Evolutionary conservation across 1,284 basidiomycete species (phyloP), one percentile per base, ranked within the genome.

Genomic region (Golubevia pallescens): DNA sequence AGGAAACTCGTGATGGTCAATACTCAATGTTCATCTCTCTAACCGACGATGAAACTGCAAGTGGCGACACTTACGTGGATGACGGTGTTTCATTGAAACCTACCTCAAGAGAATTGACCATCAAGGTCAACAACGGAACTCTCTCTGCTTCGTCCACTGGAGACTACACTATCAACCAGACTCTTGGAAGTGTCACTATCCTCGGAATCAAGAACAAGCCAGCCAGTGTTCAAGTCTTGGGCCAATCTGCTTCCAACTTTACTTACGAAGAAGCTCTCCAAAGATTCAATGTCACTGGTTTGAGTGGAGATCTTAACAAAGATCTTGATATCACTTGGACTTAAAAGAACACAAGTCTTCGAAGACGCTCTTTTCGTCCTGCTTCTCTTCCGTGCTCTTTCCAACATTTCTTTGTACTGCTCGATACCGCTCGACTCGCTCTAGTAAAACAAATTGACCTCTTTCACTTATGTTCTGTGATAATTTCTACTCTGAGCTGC

Each of bases 1-100:
- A 69, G 57, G 75, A 77, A 48, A 73, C 69, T 28, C 52, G 61
- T 1, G 67, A 70, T 34, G 23, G 34, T 8, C 63, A 71, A 2
- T 79, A 58, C 51, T 67, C 62, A 2, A 63, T 79, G 1, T 8
- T 75, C 13, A 69, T 79, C 58, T 75, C 74, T 61, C 59, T 77
- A 16, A 54, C 75, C 69, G 52, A 67, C n/a, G 14, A 68, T 6
- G 69, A 59, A 32, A 34, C 21, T 0, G 75, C 75, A 0, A 28
- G 51, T 2, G 65, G 67, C 10, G 21, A 53, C 1, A 66, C 71
- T 57, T 77, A 77, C 60, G 57, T 79, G 3, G 77, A 79, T 54
- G 73, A 79, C 60, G 75, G 75, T 2, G 32, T 48, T 0, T 38
- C 34, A 5, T 38, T 38, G 5, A 38, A 38, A 4, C 56, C 68